A percentile compares a stretch with the other conserved stretches of the same genome.
Evolutionary conservation across 176 grass and related monocot genomes (phyloP).

Genomic region (Oryza longistaminata): DNA sequence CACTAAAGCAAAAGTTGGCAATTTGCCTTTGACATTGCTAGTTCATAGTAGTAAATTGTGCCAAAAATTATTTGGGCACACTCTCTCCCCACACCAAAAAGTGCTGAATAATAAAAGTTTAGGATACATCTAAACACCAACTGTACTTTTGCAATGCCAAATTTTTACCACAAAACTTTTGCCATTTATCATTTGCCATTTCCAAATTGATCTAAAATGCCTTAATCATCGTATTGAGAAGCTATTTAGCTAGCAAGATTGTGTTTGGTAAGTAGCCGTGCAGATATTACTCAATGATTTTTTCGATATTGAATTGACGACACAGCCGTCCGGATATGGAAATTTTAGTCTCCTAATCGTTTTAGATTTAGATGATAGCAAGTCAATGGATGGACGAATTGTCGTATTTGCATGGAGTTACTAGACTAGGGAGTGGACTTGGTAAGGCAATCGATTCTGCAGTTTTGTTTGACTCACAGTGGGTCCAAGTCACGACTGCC

Average conservation of each 20-base stretch:
- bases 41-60: no score
- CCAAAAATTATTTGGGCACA: no score
- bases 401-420: not conserved
- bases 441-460: not conserved
- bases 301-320: not conserved
- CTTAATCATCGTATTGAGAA: not conserved
- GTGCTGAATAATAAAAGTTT: no score
- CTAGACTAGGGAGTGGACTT: not conserved
- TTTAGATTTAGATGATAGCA: not conserved
- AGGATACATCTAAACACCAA: no score
- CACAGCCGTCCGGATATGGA: not conserved
- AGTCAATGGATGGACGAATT: not conserved
- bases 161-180: no score
- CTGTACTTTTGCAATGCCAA: no score
- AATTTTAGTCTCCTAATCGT: not conserved
- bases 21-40: no score
- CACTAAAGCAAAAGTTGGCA: no score
- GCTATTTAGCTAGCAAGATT: not conserved
- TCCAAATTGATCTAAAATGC: no score
- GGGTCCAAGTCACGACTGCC: not conserved
- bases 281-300: not conserved
- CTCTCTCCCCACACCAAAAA: no score
- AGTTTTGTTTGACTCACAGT: not conserved
- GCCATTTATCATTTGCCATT: no score
- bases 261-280: not conserved